Percentiles rank a stretch among this genome's conserved stretches.
phyloP scores from a whole-genome alignment of 257 asterid species.

The Mentha longifolia region DNA sequence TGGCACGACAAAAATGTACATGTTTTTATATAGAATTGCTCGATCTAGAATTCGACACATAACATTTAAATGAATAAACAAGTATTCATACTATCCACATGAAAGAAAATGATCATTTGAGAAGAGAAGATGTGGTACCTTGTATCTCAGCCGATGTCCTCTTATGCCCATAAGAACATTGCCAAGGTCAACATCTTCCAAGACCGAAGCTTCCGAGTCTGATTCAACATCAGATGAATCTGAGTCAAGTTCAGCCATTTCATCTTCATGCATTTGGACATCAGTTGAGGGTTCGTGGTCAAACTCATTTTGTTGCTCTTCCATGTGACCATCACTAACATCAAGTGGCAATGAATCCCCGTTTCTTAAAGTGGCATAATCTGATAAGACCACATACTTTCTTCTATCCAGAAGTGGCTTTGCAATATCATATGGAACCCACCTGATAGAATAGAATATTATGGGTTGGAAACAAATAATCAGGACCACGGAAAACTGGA shows the following conservation, averaged over 20 bases:
- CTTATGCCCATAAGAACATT: conserved; percentile 64
- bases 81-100: too few relatives aligned
- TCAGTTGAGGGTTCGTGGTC: conserved; percentile 54
- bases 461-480: conserved; percentile 25
- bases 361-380: conserved; percentile 44
- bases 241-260: conserved; percentile 65
- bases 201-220: conserved; percentile 49
- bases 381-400: conserved; percentile 73
- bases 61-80: neutral
- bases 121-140: conserved; percentile 44
- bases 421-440: conserved; percentile 80
- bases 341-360: conserved; percentile 47
- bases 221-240: conserved; percentile 70
- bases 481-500: conserved; percentile 7
- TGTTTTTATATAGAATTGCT: neutral
- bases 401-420: conserved; percentile 77
- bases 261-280: conserved; percentile 50
- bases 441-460: conserved; percentile 50
- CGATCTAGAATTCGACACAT: neutral
- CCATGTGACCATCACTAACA: conserved; percentile 44
- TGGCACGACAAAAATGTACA: conserved; percentile 9
- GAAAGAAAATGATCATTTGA: too few relatives aligned
- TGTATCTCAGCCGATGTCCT: conserved; percentile 63
- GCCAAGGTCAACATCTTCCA: conserved; percentile 55
- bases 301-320: conserved; percentile 54